phyloP scores from a whole-genome alignment of 1,139 yeast genomes.

The Suhomyces kunorum region DNA sequence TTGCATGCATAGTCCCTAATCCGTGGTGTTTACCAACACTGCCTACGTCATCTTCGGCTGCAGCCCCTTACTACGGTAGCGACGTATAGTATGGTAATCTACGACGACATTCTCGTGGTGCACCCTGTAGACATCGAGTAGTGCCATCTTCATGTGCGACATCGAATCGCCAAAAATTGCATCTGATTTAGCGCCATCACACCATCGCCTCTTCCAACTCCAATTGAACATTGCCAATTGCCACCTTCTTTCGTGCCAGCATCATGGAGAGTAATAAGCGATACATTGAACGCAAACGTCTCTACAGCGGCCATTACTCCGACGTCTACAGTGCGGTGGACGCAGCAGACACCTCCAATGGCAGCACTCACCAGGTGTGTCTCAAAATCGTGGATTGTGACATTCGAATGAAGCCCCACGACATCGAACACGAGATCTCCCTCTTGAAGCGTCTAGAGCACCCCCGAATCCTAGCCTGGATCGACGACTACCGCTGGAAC shows the following conservation, averaged over 20 bases:
- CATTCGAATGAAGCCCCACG: slow-evolving; percentile 40
- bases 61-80: no score
- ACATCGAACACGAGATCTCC: slow-evolving; percentile 35
- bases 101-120: no score
- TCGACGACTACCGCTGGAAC: slow-evolving; percentile 25
- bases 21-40: no score
- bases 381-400: slow-evolving; percentile 45
- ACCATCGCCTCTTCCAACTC: background rate
- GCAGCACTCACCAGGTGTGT: slow-evolving; percentile 24
- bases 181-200: background rate
- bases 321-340: slow-evolving; percentile 33
- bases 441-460: slow-evolving; percentile 29
- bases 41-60: no score
- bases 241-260: background rate
- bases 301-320: slow-evolving; percentile 42
- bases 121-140: no score
- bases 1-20: no score
- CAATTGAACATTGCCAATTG: no score
- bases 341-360: slow-evolving; percentile 10
- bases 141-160: no score
- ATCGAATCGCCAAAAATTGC: no score
- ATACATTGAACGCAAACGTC: slow-evolving; percentile 24
- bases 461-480: slow-evolving; percentile 23
- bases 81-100: no score
- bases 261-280: slow-evolving; percentile 11